phyloP scores from a whole-genome alignment of 2,329 filamentous ascomycete genomes.

The Aspergillus fijiensis region DNA sequence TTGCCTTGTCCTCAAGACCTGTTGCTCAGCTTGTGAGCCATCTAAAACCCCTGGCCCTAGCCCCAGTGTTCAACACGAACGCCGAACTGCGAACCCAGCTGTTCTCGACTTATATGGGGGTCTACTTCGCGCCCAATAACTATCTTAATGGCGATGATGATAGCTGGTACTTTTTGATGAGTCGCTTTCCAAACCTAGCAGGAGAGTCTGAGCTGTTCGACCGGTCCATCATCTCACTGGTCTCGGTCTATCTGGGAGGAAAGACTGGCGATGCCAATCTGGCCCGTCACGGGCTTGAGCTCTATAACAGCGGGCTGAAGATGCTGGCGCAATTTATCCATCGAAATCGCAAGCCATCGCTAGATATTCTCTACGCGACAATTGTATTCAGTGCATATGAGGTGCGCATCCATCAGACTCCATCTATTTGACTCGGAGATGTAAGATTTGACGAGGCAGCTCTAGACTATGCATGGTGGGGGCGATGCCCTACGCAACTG shows the following conservation, averaged over 20 bases:
- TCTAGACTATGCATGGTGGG: too few relatives aligned
- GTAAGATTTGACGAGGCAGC: too few relatives aligned
- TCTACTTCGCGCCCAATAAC: not conserved
- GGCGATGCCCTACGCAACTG: too few relatives aligned
- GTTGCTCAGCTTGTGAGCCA: not conserved
- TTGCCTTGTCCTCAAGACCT: not conserved
- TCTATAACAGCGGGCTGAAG: not conserved
- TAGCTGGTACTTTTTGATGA: not conserved
- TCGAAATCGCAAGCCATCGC: too few relatives aligned
- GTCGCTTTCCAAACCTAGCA: not conserved
- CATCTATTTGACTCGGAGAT: too few relatives aligned
- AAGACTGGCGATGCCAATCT: not conserved
- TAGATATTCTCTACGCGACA: too few relatives aligned
- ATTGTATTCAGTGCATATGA: too few relatives aligned
- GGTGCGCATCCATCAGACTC: too few relatives aligned
- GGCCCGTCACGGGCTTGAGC: not conserved
- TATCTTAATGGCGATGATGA: not conserved
- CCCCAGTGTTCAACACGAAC: not conserved
- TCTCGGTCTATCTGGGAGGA: not conserved
- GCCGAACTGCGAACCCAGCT: slow-evolving; percentile 9
- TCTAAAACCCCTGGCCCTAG: not conserved
- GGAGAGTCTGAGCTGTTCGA: not conserved
- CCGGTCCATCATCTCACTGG: not conserved
- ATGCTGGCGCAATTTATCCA: not conserved
- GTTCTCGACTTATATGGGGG: not conserved